Percentiles rank a stretch among this genome's conserved stretches.
These are phyloP conservation scores for Backusella macrospora DNA, from an alignment of 192 early-diverging fungal genomes.

Conservation along the genomic window DNA sequence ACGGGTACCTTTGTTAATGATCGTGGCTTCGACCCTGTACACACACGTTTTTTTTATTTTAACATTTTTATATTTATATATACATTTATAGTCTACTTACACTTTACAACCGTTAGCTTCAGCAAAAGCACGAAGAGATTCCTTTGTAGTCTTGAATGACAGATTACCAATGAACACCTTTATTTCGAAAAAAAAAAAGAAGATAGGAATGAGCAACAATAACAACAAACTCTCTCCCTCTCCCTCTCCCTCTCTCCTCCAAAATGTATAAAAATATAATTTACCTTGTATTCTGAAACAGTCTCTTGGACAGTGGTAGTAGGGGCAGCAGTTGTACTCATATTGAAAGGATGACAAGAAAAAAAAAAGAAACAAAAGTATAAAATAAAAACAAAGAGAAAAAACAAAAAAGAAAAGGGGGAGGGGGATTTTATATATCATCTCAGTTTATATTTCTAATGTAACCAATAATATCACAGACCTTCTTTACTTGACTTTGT, in stretches of 20 bases:
- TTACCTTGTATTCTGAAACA: neutral
- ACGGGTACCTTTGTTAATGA: constrained; percentile 80
- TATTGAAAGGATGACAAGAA: neutral
- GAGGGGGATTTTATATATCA: constrained; percentile 2
- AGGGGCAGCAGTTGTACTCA: neutral
- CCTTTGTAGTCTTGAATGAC: constrained; percentile 84
- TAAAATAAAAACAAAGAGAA: neutral
- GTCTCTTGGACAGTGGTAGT: neutral
- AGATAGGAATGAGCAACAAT: neutral
- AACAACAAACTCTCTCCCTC: neutral
- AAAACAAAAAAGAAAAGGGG: neutral
- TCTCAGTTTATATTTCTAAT: neutral
- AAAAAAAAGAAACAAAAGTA: neutral
- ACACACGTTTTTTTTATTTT: too few species aligned
- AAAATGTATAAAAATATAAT: neutral
- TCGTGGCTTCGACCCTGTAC: constrained; percentile 68
- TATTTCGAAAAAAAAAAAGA: neutral
- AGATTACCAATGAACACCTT: constrained; percentile 97
- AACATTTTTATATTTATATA: neutral
- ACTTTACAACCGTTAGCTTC: constrained; percentile 70
- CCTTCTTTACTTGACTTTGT: constrained; percentile 5
- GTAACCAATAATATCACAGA: constrained; percentile 9
- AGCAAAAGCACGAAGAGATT: constrained; percentile 74
- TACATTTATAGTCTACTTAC: constrained; percentile 52
- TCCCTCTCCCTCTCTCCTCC: neutral